Base-by-base conservation (phyloP, 495 filamentous ascomycete genomes). In the Parathielavia appendiculata region DNA sequence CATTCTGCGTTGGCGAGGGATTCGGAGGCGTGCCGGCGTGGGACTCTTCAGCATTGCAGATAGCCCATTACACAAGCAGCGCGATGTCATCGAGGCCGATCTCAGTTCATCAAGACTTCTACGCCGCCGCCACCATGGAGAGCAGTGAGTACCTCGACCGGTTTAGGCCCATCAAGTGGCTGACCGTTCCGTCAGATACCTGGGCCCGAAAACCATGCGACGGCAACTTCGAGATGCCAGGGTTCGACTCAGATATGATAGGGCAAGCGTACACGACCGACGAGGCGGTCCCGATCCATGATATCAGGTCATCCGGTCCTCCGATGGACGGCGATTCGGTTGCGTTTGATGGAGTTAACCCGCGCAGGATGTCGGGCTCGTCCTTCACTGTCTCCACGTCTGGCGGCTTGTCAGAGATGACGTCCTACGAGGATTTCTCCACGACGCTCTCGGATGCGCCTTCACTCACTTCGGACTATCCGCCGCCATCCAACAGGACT, bases 391-490 rank as follows among this genome's bases (percentile, higher is more conserved):
- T 82, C 59, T 83, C 80, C 32, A 83, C 78, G 5, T 78, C 77
- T n/a, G 79, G 79, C 19, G 73, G 68, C n/a, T 65, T 81, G 17
- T 82, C 80, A 1, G 79, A 83, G 57, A 81, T 83, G 67, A 73
- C 80, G 36, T 79, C 81, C 7, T 83, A 81, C 58, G 82, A 85
- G 36, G 79, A 84, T 53, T 81, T 81, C 64, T 83, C 80, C 38
- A 71, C 81, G 39, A 69, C 79, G 34, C 60, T 83, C 48, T 80
- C 81, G 35, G 78, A 82, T 47, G 79, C 79, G 30, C 79, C 77
- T 12, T 82, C 79, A 4, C 79, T 80, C 61, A 73, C 68, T 40
- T 82, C 80, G 8, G 81, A 83, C 51, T 83, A 82, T 57, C 77
- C 79, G 48, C 79, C 78, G 45, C 76, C 72, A 32, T 82, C 79